These are phyloP conservation scores for Canavalia ensiformis DNA, from an alignment of 306 rosid species.

Conservation along the genomic window DNA sequence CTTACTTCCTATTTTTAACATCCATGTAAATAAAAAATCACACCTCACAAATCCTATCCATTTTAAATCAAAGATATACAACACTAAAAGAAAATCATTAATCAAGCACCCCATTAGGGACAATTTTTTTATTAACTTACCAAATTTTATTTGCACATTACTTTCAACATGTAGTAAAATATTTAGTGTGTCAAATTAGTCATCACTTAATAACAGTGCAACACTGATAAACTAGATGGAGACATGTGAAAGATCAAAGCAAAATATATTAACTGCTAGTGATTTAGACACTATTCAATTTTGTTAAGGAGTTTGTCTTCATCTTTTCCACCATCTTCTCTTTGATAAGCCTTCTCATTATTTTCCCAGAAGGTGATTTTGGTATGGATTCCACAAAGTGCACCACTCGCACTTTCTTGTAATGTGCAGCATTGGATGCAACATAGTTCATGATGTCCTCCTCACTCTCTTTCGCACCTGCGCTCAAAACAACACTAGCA, in stretches of 20 bases:
- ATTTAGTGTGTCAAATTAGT: neutral
- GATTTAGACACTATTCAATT: conserved; percentile 12
- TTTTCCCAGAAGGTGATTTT: conserved; percentile 92
- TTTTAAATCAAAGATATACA: too few relatives aligned
- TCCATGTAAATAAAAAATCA: too few relatives aligned
- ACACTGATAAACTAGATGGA: conserved; percentile 6
- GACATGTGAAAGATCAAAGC: conserved; percentile 36
- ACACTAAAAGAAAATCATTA: too few relatives aligned
- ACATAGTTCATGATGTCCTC: conserved; percentile 75
- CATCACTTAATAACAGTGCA: conserved; percentile 1
- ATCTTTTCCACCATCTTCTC: conserved; percentile 66
- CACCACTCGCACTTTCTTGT: conserved; percentile 84
- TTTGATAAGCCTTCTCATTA: conserved; percentile 83
- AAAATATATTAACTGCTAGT: conserved; percentile 33
- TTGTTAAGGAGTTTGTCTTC: conserved; percentile 46
- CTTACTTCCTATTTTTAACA: too few relatives aligned
- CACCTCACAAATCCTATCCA: too few relatives aligned
- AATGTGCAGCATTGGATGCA: conserved; percentile 79
- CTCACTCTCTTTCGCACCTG: conserved; percentile 71
- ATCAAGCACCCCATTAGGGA: conserved; percentile 57
- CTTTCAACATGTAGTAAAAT: neutral
- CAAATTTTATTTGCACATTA: conserved; percentile 33
- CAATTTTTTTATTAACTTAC: conserved; percentile 46
- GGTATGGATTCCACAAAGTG: conserved; percentile 84
- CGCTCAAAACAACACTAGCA: conserved; percentile 76